Base-by-base conservation (phyloP, 495 filamentous ascomycete genomes). In the Penicillium egyptiacum region DNA sequence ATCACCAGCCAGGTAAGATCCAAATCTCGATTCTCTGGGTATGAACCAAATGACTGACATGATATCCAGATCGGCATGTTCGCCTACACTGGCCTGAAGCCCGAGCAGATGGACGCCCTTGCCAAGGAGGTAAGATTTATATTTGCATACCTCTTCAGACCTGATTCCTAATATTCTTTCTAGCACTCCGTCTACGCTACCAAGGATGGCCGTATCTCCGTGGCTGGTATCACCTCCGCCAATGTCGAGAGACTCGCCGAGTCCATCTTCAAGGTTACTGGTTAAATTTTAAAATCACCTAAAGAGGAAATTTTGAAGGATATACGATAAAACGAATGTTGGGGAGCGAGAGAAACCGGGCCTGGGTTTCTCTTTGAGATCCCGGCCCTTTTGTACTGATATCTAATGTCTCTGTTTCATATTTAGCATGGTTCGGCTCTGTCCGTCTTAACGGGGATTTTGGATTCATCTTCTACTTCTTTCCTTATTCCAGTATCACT, bases 101-200 rank as follows among this genome's bases (percentile, higher is more conserved):
- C 92, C 59, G 88, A 94, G 78, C 88, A 96, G 79, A 96, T 98
- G 89, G 89, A 93, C 23, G 79, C 76, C 69, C 81, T 98, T 56
- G 91, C 94, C 57, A 92, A 96, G 79, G 91, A 97, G 79, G 86
- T 87, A 71, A 66, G 79, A 28, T 50, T 37, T 8, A n/a, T 39
- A 40, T 35, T 25, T 39, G 4, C 30, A 46, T 12, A 44, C 4
- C 23, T 17, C 10, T 33, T 23, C 41, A 56, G 44, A n/a, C 54
- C n/a, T 49, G 23, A 26, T 14, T 48, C 63, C 56, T 70, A 59
- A 88, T 31, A 16, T 16, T 8, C 20, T 23, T 10, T 39, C 8
- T 17, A 74, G 88, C 89, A 95, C 82, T 96, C 92, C 66, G 94
- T 98, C 60, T 98, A 98, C 69, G 92, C 91, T 50, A 98, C 94